Percentiles rank a stretch among this genome's conserved stretches.
These are phyloP conservation scores for Oryza rufipogon DNA, from an alignment of 176 grass and related monocot species.

Conservation along the genomic window DNA sequence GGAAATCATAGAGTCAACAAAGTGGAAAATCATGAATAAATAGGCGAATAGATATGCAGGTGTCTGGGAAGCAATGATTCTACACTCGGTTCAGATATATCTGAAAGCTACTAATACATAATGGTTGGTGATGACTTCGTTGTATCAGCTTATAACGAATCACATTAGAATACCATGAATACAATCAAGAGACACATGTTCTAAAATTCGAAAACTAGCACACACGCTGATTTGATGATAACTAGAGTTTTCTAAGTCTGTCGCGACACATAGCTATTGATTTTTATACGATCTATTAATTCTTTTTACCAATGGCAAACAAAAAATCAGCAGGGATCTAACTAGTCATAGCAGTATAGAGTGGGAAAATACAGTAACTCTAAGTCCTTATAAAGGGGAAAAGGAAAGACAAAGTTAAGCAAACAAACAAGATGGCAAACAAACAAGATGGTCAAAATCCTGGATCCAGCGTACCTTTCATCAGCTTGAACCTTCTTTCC, in stretches of 20 bases:
- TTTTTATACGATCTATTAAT: conserved; percentile 7
- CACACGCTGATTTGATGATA: neutral
- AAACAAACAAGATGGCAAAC: conserved; percentile 30
- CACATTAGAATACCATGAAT: neutral
- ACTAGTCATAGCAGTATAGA: conserved; percentile 26
- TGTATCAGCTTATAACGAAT: neutral
- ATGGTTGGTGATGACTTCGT: neutral
- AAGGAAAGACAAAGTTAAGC: neutral
- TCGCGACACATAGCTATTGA: neutral
- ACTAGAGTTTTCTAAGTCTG: conserved; percentile 10
- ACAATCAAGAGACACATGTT: conserved; percentile 2
- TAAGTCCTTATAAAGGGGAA: neutral
- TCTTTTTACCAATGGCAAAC: conserved; percentile 13
- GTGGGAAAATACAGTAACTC: neutral
- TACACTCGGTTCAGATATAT: conserved; percentile 2
- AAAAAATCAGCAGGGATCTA: conserved; percentile 8
- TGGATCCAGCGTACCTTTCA: conserved; percentile 65
- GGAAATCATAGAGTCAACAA: conserved; percentile 24
- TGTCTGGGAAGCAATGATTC: neutral
- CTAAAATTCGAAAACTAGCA: neutral
- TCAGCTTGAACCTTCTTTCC: conserved; percentile 76
- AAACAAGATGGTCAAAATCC: conserved; percentile 1
- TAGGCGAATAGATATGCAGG: neutral
- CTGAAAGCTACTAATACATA: neutral
- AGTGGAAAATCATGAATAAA: conserved; percentile 2